Percentiles rank a stretch among this genome's conserved stretches.
Evolutionary conservation across 176 grass and related monocot genomes (phyloP).

Genomic region (Lolium perenne): DNA sequence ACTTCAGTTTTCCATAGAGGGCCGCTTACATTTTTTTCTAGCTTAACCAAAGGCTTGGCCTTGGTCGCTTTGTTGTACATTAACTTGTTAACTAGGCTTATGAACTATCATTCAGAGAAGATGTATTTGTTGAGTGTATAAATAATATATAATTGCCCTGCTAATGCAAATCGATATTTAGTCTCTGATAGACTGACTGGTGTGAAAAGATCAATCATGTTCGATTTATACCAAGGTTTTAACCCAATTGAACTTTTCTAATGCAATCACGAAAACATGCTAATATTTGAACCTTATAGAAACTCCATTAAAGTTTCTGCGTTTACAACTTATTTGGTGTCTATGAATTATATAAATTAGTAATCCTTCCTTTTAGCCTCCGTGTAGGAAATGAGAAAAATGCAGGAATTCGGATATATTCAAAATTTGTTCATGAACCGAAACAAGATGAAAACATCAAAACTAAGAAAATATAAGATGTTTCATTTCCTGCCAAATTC

Average conservation of each 20-base stretch:
- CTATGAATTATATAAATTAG: too few relatives aligned
- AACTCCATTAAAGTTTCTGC: not conserved
- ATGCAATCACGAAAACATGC: not conserved
- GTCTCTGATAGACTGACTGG: conserved; percentile 9
- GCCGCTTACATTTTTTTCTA: conserved; percentile 41
- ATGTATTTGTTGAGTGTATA: conserved; percentile 28
- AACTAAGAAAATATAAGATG: too few relatives aligned
- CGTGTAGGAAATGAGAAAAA: too few relatives aligned
- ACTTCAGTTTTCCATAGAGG: conserved; percentile 51
- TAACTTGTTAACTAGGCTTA: conserved; percentile 53
- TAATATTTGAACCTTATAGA: not conserved
- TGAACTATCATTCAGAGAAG: conserved; percentile 40
- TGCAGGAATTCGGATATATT: too few relatives aligned
- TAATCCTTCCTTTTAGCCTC: too few relatives aligned
- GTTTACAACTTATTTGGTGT: too few relatives aligned
- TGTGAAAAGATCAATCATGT: not conserved
- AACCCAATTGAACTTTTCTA: not conserved
- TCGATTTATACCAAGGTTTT: not conserved
- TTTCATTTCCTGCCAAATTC: too few relatives aligned
- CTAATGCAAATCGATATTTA: conserved; percentile 13
- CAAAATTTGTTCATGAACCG: too few relatives aligned
- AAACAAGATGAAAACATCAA: too few relatives aligned
- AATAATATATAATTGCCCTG: conserved; percentile 12
- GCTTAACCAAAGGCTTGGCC: conserved; percentile 21
- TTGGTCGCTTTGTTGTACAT: conserved; percentile 55